Evolutionary conservation across 495 filamentous ascomycete species (phyloP).

Genomic region (Oidiodendron maius): DNA sequence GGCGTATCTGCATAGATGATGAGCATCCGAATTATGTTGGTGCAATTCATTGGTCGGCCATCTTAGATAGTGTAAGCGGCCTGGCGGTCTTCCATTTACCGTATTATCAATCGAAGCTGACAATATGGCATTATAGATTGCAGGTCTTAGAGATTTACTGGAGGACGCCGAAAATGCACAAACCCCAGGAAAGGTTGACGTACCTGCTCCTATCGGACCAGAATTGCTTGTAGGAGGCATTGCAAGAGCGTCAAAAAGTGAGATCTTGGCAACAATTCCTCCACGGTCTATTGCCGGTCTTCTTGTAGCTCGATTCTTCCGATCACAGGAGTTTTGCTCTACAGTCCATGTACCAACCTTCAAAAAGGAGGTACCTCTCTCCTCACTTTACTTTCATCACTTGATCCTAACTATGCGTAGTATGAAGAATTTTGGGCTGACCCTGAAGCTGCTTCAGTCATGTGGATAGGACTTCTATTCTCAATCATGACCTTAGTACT

Average conservation of each 20-base stretch:
- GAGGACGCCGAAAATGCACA: conserved; percentile 22
- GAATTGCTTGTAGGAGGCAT: conserved; percentile 16
- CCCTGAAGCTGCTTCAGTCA: conserved; percentile 27
- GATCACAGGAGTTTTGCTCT: conserved; percentile 1
- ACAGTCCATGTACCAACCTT: conserved; percentile 41
- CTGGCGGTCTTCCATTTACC: conserved; percentile 2
- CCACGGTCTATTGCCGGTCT: conserved; percentile 29
- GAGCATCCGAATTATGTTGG: conserved; percentile 38
- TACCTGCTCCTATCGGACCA: not conserved
- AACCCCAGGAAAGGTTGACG: not conserved
- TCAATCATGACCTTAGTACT: conserved; percentile 26
- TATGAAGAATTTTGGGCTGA: conserved; percentile 42
- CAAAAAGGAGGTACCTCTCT: conserved; percentile 19
- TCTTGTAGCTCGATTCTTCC: not conserved
- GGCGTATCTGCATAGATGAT: conserved; percentile 31
- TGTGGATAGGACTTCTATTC: conserved; percentile 43
- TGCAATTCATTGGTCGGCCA: conserved; percentile 47
- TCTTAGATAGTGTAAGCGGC: conserved; percentile 39
- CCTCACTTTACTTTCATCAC: not conserved
- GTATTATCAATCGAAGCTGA: conserved; percentile 26
- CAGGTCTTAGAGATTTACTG: conserved; percentile 23
- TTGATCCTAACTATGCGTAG: conserved; percentile 14
- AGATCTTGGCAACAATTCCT: conserved; percentile 36
- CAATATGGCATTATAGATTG: conserved; percentile 25
- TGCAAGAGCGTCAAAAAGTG: conserved; percentile 21